These are phyloP conservation scores for Antrodiella citrinella DNA, from an alignment of 768 basidiomycete genomes.

Conservation along the genomic window DNA sequence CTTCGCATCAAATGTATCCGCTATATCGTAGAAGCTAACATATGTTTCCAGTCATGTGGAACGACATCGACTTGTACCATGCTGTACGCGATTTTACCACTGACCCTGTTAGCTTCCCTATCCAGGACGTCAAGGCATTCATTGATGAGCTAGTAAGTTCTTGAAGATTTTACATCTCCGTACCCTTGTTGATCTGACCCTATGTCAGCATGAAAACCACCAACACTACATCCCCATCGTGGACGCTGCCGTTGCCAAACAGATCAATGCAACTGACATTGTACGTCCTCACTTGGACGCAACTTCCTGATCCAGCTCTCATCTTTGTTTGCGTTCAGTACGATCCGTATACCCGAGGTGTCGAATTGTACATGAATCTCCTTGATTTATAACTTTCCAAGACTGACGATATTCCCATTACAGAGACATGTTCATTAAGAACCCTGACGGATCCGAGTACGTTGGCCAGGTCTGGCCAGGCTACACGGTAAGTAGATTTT, in stretches of 20 bases:
- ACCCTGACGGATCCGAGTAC: conserved; percentile 66
- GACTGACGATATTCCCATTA: not conserved
- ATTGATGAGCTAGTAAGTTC: conserved; percentile 47
- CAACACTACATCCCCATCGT: conserved; percentile 64
- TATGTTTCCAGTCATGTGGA: conserved; percentile 57
- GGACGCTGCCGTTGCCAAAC: conserved; percentile 52
- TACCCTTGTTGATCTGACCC: not conserved
- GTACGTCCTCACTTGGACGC: conserved; percentile 32
- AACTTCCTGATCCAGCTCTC: not conserved
- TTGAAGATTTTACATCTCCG: not conserved
- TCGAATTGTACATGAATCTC: conserved; percentile 45
- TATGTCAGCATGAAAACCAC: conserved; percentile 31
- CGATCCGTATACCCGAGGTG: conserved; percentile 56
- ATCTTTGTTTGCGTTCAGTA: conserved; percentile 36
- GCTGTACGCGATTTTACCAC: conserved; percentile 61
- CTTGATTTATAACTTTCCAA: not conserved
- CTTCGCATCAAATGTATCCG: conserved; percentile 1
- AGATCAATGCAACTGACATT: conserved; percentile 50
- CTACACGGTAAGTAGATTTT: conserved; percentile 41
- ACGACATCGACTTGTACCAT: conserved; percentile 69
- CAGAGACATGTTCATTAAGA: conserved; percentile 67
- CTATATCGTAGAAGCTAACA: not conserved
- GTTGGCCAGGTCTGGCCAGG: conserved; percentile 76
- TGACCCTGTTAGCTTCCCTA: conserved; percentile 57
- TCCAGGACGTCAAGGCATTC: conserved; percentile 42